Percentiles rank a stretch among this genome's conserved stretches.
Evolutionary conservation across 2,329 filamentous ascomycete species (phyloP).

Genomic region (Magnaporthiopsis rhizophila): DNA sequence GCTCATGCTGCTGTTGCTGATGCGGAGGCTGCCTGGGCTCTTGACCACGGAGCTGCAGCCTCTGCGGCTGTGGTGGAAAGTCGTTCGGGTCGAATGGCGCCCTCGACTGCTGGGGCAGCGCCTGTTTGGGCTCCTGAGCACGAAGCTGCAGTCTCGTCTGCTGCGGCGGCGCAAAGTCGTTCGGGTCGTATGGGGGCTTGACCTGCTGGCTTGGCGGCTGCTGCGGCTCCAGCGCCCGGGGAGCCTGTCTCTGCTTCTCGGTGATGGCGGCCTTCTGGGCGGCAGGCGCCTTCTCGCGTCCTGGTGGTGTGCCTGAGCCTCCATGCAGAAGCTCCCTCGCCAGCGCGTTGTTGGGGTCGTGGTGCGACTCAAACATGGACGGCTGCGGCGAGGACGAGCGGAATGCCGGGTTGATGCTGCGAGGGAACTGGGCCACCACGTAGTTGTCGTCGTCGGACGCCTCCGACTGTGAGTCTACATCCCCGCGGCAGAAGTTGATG

Average conservation of each 20-base stretch:
- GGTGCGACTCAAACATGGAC: conserved; percentile 85
- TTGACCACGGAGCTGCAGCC: not conserved
- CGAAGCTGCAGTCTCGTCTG: not conserved
- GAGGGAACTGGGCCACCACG: conserved; percentile 90
- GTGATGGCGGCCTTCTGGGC: conserved; percentile 35
- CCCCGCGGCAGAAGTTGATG: conserved; percentile 96
- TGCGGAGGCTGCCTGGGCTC: not conserved
- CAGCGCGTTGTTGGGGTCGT: conserved; percentile 71
- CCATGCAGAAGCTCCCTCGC: conserved; percentile 60
- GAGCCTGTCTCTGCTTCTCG: not conserved
- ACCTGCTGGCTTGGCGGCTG: not conserved
- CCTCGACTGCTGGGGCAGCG: conserved; percentile 2
- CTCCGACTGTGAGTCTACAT: conserved; percentile 75
- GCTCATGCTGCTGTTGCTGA: conserved; percentile 7
- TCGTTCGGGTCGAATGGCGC: not conserved
- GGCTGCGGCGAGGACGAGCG: conserved; percentile 93
- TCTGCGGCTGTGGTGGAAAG: not conserved
- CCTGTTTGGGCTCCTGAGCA: not conserved
- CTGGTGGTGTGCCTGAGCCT: conserved; percentile 35
- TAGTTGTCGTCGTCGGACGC: conserved; percentile 81
- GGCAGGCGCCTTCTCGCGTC: conserved; percentile 42
- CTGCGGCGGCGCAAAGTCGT: not conserved
- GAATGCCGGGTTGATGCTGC: conserved; percentile 92
- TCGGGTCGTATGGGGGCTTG: not conserved
- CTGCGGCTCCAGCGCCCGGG: not conserved